Evolutionary conservation across 352 stramenopile genomes (phyloP).

Genomic region (Stephanocyclus meneghinianus): DNA sequence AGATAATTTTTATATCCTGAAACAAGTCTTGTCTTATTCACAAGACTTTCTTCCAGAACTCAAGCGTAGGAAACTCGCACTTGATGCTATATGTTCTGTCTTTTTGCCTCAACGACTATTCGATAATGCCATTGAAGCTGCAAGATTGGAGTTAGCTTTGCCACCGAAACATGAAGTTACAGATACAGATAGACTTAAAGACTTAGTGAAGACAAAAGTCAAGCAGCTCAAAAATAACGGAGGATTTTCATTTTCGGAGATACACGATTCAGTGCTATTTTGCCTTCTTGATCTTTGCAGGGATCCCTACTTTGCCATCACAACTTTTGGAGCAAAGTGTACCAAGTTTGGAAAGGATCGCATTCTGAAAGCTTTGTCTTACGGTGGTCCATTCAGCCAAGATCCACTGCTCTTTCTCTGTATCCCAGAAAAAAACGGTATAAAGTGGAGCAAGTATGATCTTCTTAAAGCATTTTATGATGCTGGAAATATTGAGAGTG

Average conservation of each 20-base stretch:
- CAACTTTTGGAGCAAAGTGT: constrained; percentile 10
- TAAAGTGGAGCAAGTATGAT: constrained; percentile 18
- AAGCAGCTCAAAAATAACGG: constrained; percentile 1
- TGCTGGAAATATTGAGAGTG: constrained; percentile 25
- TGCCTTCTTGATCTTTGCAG: constrained; percentile 33
- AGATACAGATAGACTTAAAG: constrained; percentile 8
- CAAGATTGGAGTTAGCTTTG: constrained; percentile 22
- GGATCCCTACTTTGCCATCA: constrained; percentile 20
- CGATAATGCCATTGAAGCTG: constrained; percentile 25
- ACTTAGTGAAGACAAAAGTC: constrained; percentile 7
- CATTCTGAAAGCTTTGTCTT: constrained; percentile 31
- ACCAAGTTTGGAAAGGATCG: constrained; percentile 37
- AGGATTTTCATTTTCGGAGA: constrained; percentile 13
- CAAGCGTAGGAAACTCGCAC: constrained; percentile 25
- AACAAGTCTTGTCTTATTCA: not conserved
- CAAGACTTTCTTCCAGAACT: constrained; percentile 11
- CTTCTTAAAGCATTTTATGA: constrained; percentile 24
- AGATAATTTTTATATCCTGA: not conserved
- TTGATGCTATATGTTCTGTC: constrained; percentile 22
- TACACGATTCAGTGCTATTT: constrained; percentile 18
- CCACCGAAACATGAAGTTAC: not conserved
- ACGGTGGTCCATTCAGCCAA: constrained; percentile 21
- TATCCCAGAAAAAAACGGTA: constrained; percentile 23
- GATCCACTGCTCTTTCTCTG: constrained; percentile 11
- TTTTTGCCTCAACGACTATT: constrained; percentile 25